These are phyloP conservation scores for Ilyonectria robusta DNA, from an alignment of 2,329 filamentous ascomycete species.

Conservation along the genomic window DNA sequence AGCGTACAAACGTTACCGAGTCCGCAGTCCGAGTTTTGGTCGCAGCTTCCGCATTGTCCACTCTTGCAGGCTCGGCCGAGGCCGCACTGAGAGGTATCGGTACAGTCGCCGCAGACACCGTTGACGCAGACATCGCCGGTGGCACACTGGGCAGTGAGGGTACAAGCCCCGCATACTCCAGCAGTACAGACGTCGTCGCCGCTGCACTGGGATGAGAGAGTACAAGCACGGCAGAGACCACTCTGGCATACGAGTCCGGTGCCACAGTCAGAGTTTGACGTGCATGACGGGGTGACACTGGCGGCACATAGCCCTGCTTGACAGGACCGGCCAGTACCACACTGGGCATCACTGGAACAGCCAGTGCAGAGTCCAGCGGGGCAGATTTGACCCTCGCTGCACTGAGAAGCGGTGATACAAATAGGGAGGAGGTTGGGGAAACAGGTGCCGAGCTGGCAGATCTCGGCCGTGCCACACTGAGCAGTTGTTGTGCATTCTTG, in stretches of 20 bases:
- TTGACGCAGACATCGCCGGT: conserved; percentile 16
- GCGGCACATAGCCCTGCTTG: conserved; percentile 18
- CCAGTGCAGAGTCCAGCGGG: conserved; percentile 13
- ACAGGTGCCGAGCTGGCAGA: conserved; percentile 21
- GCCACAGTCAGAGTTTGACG: conserved; percentile 3
- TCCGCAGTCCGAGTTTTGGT: conserved; percentile 22
- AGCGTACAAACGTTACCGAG: conserved; percentile 24
- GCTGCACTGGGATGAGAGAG: conserved; percentile 9
- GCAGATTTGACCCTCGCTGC: conserved; percentile 22
- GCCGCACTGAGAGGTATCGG: conserved; percentile 17
- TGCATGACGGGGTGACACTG: conserved; percentile 23
- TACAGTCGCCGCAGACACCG: conserved; percentile 27
- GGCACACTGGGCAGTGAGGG: conserved; percentile 14
- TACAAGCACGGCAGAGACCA: conserved; percentile 24
- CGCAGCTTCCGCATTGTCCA: conserved; percentile 16
- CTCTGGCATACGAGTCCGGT: conserved; percentile 13
- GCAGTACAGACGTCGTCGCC: conserved; percentile 14
- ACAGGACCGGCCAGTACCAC: conserved; percentile 16
- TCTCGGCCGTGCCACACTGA: conserved; percentile 9
- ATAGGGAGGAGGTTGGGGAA: conserved; percentile 21
- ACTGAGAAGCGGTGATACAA: conserved; percentile 17
- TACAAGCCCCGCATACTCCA: conserved; percentile 11
- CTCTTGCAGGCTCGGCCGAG: conserved; percentile 16
- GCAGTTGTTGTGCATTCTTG: conserved; percentile 6
- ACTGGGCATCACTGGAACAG: conserved; percentile 16